Evolutionary conservation across 1,139 yeast species (phyloP), one percentile per base, ranked within the genome.

Genomic region (Lodderomyces pseudojiufengensis): DNA sequence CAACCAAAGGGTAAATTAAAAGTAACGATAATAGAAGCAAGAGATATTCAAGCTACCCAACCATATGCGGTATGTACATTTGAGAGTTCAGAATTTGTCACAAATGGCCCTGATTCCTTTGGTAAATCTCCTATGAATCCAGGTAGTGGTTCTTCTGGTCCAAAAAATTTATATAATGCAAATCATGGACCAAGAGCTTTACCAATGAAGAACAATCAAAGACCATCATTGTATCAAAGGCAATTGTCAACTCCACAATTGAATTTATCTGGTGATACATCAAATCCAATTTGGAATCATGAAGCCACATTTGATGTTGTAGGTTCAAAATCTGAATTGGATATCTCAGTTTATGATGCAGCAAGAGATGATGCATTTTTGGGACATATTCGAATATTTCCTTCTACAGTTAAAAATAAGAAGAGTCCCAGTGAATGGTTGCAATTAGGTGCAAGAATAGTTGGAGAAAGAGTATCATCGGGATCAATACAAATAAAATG

Each of bases 41-140:
- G 72, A 41, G 81, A 78, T 47, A 40, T 52, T 24, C 65, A 73
- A 45, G 61, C 60, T 31, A 73, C 87, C 7, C 82, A 78, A 49
- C 96, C 96, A 3, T 90, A 90, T 57, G 96, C 86, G 16, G 96
- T 90, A 24, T 86, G 95, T 58, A 85, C 95, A 2, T 90, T 85
- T 63, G 96, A 88, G 55, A 83, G 94, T 44, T 83, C 95, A 1
- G 97, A 90, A 62, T 85, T 82, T 48, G 88, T 90, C 42, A 80
- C 95, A 20, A 79, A 80, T 45, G 90, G 92, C 11, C 88, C 94
- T 3, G 84, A 78, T 44, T 73, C 82, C 22, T 70, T 70, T 46
- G 79, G 74, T 25, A 73, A 66, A 41, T 55, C 63, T 13, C 67
- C 70, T 27, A 40, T 61, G 71, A 44, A 77, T 78, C 23, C 9